phyloP scores from a whole-genome alignment of 2,329 filamentous ascomycete species.

The Nectriaceae sp. region DNA sequence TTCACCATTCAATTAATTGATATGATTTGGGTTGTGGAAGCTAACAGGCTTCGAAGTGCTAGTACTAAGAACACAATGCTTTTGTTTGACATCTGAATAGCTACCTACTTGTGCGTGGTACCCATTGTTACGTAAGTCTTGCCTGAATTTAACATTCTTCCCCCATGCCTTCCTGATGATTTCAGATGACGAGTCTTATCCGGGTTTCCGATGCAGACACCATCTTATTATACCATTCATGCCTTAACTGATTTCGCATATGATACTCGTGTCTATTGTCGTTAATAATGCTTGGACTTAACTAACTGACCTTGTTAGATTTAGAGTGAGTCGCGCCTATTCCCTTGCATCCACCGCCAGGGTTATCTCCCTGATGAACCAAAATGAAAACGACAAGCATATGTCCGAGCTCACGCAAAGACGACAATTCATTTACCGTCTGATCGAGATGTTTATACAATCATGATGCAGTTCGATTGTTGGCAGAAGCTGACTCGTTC shows the following conservation, averaged over 20 bases:
- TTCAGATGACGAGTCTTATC: slow-evolving; percentile 80
- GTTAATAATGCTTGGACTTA: slow-evolving; percentile 8
- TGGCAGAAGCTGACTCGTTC: slow-evolving; percentile 25
- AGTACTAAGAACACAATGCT: slow-evolving; percentile 2
- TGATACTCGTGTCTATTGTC: slow-evolving; percentile 6
- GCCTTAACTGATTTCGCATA: slow-evolving; percentile 51
- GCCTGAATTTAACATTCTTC: slow-evolving; percentile 4
- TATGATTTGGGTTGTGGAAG: slow-evolving; percentile 11
- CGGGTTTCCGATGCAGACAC: slow-evolving; percentile 73
- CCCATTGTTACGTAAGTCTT: slow-evolving; percentile 18
- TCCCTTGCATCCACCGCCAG: not conserved
- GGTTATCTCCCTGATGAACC: slow-evolving; percentile 69
- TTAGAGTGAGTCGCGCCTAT: slow-evolving; percentile 25
- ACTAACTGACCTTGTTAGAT: slow-evolving; percentile 21
- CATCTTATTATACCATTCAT: slow-evolving; percentile 72
- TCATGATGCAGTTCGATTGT: slow-evolving; percentile 15
- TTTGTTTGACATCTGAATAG: not conserved
- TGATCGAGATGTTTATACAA: slow-evolving; percentile 28
- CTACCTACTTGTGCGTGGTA: not conserved
- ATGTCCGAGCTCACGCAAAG: slow-evolving; percentile 78
- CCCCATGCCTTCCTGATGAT: slow-evolving; percentile 40
- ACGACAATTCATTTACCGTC: slow-evolving; percentile 42
- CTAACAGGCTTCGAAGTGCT: slow-evolving; percentile 23
- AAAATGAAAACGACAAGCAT: slow-evolving; percentile 93
- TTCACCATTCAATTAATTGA: slow-evolving; percentile 10